A percentile compares a stretch with the other conserved stretches of the same genome.
Evolutionary conservation across 208 protist genomes (phyloP).

Genomic region (Leishmania aethiopica): DNA sequence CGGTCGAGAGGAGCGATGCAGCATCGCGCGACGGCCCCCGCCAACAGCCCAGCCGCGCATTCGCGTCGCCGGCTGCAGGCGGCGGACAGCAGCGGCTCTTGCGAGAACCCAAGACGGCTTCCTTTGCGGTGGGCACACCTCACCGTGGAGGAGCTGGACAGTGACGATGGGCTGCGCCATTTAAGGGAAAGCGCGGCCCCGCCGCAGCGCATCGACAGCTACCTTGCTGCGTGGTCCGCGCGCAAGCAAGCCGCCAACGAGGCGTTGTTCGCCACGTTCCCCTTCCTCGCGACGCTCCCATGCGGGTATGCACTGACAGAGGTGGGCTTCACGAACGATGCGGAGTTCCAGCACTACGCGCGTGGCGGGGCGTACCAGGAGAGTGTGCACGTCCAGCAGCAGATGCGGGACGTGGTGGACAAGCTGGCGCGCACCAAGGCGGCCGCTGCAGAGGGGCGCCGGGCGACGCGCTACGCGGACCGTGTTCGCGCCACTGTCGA

Average conservation of each 20-base stretch:
- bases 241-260: slow-evolving; percentile 75
- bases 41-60: slow-evolving; percentile 21
- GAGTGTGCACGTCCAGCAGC: slow-evolving; percentile 34
- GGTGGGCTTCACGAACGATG: slow-evolving; percentile 47
- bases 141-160: slow-evolving; percentile 50
- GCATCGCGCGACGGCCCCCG: slow-evolving; percentile 17
- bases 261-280: slow-evolving; percentile 53
- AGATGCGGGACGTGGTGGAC: slow-evolving; percentile 52
- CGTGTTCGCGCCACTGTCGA: slow-evolving; percentile 41
- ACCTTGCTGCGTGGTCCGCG: slow-evolving; percentile 44
- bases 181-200: slow-evolving; percentile 31
- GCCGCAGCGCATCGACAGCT: slow-evolving; percentile 26
- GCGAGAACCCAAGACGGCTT: slow-evolving; percentile 57
- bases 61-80: slow-evolving; percentile 19
- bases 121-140: slow-evolving; percentile 71
- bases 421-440: slow-evolving; percentile 45
- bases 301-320: slow-evolving; percentile 61
- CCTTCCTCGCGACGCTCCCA: slow-evolving; percentile 62
- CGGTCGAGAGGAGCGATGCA: slow-evolving; percentile 24
- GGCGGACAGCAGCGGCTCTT: slow-evolving; percentile 5
- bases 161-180: slow-evolving; percentile 38
- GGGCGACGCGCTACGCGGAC: slow-evolving; percentile 28
- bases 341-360: slow-evolving; percentile 38
- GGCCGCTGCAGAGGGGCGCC: slow-evolving; percentile 18
- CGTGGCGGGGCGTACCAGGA: slow-evolving; percentile 26